Evolutionary conservation across 768 basidiomycete genomes (phyloP).

Genomic region (Termitomyces heimii): DNA sequence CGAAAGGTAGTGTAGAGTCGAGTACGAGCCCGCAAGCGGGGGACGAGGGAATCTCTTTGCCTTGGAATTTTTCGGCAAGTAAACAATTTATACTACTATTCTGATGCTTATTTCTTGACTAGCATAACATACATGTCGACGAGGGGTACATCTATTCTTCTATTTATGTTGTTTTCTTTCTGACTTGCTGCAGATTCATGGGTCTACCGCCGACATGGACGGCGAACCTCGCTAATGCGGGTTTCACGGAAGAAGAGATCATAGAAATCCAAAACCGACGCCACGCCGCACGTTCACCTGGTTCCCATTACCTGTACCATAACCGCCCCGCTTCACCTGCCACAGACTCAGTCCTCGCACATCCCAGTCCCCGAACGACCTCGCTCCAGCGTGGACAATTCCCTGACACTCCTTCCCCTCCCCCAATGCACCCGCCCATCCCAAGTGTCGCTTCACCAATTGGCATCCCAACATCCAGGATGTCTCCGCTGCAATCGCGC

Average conservation of each 20-base stretch:
- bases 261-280: constrained; percentile 44
- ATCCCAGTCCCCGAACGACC: constrained; percentile 28
- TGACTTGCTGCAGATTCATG: constrained; percentile 33
- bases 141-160: constrained; percentile 48
- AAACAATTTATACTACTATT: not conserved
- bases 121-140: constrained; percentile 76
- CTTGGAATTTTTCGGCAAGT: constrained; percentile 74
- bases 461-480: not conserved
- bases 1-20: constrained; percentile 17
- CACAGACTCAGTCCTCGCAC: constrained; percentile 18
- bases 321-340: constrained; percentile 31
- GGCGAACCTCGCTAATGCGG: constrained; percentile 49
- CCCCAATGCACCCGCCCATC: constrained; percentile 1
- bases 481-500: not conserved
- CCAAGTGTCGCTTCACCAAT: not conserved
- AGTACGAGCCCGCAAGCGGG: constrained; percentile 24
- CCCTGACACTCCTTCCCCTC: not conserved
- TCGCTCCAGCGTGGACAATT: constrained; percentile 17
- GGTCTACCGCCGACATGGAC: constrained; percentile 77
- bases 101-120: not conserved
- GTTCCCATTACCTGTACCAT: constrained; percentile 27
- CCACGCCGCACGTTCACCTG: constrained; percentile 28
- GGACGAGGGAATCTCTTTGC: constrained; percentile 60
- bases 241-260: constrained; percentile 69
- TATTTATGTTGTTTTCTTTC: not conserved